These are phyloP conservation scores for Xylariaceae sp. DNA, from an alignment of 2,329 filamentous ascomycete genomes.

Conservation along the genomic window DNA sequence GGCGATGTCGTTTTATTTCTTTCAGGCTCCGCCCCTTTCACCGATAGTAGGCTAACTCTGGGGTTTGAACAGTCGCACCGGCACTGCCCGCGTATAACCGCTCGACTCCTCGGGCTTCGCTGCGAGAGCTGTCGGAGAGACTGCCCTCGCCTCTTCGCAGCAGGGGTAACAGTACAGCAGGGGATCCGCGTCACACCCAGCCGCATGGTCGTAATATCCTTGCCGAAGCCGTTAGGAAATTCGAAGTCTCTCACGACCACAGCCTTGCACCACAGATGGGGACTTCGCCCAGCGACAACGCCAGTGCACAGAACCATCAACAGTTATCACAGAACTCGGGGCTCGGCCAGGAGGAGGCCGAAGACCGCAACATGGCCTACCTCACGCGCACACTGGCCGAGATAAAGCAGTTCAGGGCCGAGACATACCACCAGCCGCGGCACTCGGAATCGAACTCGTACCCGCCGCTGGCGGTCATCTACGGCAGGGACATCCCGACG, in stretches of 20 bases:
- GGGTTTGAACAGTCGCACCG: constrained; percentile 40
- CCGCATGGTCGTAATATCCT: constrained; percentile 19
- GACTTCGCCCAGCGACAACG: constrained; percentile 26
- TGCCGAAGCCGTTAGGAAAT: constrained; percentile 25
- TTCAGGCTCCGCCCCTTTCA: no score
- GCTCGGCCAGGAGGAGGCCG: constrained; percentile 32
- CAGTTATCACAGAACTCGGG: constrained; percentile 12
- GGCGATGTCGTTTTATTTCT: no score
- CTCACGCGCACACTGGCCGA: constrained; percentile 68
- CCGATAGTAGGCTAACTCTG: constrained; percentile 1
- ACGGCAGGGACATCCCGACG: constrained; percentile 81
- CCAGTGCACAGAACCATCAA: constrained; percentile 25
- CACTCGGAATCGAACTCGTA: constrained; percentile 66
- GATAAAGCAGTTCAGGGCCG: constrained; percentile 68
- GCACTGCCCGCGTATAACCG: constrained; percentile 54
- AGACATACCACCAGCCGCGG: constrained; percentile 56
- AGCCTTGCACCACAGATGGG: constrained; percentile 45
- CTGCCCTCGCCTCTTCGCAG: constrained; percentile 41
- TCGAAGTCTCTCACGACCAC: constrained; percentile 32
- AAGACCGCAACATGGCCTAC: constrained; percentile 52
- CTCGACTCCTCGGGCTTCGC: constrained; percentile 36
- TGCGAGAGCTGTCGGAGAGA: constrained; percentile 41
- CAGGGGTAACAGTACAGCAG: constrained; percentile 37
- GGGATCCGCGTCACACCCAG: constrained; percentile 19
- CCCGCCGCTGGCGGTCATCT: constrained; percentile 76